Evolutionary conservation across 2,329 filamentous ascomycete species (phyloP).

Genomic region (Cryphonectria carpinicola): DNA sequence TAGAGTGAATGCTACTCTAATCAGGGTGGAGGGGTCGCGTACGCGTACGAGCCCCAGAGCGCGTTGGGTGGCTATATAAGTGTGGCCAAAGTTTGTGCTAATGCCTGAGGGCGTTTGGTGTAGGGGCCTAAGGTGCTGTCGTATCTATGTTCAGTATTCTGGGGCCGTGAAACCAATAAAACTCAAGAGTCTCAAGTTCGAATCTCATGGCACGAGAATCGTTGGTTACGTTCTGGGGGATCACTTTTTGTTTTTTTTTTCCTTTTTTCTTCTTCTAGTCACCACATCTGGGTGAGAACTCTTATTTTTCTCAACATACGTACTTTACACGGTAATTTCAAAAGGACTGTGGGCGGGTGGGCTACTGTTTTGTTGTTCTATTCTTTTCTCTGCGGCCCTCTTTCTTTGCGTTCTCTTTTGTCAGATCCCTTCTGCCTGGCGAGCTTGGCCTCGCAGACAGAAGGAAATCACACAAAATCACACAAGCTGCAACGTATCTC

Average conservation of each 20-base stretch:
- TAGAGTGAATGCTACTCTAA: background rate
- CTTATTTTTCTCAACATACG: no score
- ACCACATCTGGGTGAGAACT: no score
- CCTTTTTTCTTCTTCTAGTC: no score
- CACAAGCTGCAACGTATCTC: background rate
- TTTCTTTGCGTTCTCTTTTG: background rate
- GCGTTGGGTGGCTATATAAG: background rate
- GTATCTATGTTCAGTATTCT: no score
- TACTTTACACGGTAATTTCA: no score
- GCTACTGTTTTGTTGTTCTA: no score
- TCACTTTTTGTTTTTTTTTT: no score
- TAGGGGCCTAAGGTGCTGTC: background rate
- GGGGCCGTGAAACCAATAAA: background rate
- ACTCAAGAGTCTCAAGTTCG: background rate
- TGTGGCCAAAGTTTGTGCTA: background rate
- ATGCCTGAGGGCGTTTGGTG: background rate
- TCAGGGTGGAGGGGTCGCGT: background rate
- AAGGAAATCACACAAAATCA: background rate
- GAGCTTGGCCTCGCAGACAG: background rate
- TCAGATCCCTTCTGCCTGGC: background rate
- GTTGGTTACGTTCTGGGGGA: constrained; percentile 4
- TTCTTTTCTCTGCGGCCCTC: background rate
- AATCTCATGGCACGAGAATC: background rate
- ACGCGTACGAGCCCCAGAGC: background rate
- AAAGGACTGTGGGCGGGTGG: background rate